A percentile compares a stretch with the other conserved stretches of the same genome.
Evolutionary conservation across 768 basidiomycete genomes (phyloP).

Genomic region (Rhodotorula paludigena): DNA sequence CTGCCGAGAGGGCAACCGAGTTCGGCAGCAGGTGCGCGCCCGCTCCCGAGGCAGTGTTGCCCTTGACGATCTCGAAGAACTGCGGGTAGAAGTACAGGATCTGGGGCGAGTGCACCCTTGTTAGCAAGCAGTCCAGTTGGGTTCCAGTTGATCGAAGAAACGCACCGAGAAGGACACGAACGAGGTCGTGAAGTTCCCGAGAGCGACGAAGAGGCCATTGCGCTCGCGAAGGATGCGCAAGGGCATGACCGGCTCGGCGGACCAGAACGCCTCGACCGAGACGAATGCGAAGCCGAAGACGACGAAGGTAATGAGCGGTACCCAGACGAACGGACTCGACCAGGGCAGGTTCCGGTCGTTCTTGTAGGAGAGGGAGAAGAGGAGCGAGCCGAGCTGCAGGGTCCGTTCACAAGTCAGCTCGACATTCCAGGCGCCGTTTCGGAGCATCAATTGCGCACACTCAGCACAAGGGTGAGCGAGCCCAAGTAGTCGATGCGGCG

Average conservation of each 20-base stretch:
- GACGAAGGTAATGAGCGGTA: constrained; percentile 59
- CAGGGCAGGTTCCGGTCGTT: constrained; percentile 53
- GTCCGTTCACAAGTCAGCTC: neutral
- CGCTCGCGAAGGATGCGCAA: constrained; percentile 59
- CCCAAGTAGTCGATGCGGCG: constrained; percentile 76
- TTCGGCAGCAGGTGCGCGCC: constrained; percentile 72
- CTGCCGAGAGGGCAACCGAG: constrained; percentile 75
- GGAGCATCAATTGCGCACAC: constrained; percentile 1
- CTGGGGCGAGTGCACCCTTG: neutral
- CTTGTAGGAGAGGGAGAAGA: constrained; percentile 47
- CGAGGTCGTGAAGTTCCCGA: constrained; percentile 62
- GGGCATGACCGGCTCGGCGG: constrained; percentile 85
- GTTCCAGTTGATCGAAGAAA: neutral
- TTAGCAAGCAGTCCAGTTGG: too few species aligned
- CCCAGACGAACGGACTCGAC: constrained; percentile 61
- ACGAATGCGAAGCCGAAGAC: constrained; percentile 62
- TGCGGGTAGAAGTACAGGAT: constrained; percentile 37
- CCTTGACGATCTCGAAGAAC: constrained; percentile 36
- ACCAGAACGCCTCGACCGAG: constrained; percentile 69
- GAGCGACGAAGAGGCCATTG: constrained; percentile 72
- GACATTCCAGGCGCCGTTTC: neutral
- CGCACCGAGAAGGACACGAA: constrained; percentile 30
- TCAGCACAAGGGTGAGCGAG: constrained; percentile 68
- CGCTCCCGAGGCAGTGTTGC: constrained; percentile 28
- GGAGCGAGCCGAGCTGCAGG: constrained; percentile 41